Base-by-base conservation (phyloP, 345 rosid species). In the Trapa bicornis region DNA sequence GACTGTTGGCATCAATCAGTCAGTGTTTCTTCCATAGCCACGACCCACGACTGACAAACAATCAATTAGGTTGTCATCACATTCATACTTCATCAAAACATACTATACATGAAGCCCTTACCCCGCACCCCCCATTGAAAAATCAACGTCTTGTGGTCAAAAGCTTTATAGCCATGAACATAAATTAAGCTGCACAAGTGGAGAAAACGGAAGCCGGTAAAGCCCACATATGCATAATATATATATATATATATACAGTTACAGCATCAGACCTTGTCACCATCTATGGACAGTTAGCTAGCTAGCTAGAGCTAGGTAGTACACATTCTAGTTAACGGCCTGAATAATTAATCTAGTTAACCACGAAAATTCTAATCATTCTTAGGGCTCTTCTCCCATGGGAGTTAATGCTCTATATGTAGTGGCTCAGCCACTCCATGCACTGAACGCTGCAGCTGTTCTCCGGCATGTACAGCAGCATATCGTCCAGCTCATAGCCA, bases 351-450 rank as follows among this genome's bases (percentile, higher is more conserved):
- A 58, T 6, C 35, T 58, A 32, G 13, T 58, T 58, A 33, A 33
- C 60, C 32, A 4, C 48, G 43, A 41, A 41, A 22, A 45, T 13
- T 50, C 56, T 16, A 50, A 2, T 10, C 22, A 10, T 14, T 10
- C 22, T 50, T 47, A 10, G 16, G 43, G 43, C 7, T 45, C 6
- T 17, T 1, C 17, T 1, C 10, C 12, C 29, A 22, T 22, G 29
- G 29, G 29, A 32, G 32, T 33, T 11, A n/a, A 67, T 22, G 29
- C 29, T 77, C 43, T 67, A 77, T 36, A 79, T 68, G n/a, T 74
- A 79, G 50, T 74, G 75, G 67, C 77, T 83, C 47, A 74, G 58
- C 92, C 89, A 88, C 61, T 88, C 97, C 81, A 80, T 68, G 68
- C 75, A 82, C n/a, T 75, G 81, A 52, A 75, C 60, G 69, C 63